Percentiles rank a stretch among this genome's conserved stretches.
These are phyloP conservation scores for Penicillium frequentans DNA, from an alignment of 2,329 filamentous ascomycete genomes.

Conservation along the genomic window DNA sequence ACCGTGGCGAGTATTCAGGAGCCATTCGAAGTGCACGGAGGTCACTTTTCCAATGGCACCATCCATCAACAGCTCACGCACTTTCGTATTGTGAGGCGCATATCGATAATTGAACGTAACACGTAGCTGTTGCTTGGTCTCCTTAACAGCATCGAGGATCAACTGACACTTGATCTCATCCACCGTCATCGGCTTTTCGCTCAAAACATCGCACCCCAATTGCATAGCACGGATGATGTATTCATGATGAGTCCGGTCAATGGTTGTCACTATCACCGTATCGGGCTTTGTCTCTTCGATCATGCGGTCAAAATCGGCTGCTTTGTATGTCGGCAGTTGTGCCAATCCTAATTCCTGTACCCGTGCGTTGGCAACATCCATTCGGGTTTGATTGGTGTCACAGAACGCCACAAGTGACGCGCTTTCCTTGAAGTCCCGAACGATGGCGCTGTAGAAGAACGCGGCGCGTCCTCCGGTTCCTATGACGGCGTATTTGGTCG, in stretches of 20 bases:
- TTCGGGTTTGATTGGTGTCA: constrained; percentile 21
- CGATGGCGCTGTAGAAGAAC: constrained; percentile 20
- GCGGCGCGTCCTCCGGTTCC: constrained; percentile 27
- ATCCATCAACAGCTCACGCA: constrained; percentile 54
- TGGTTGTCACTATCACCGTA: constrained; percentile 63
- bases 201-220: constrained; percentile 61
- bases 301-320: constrained; percentile 60
- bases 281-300: constrained; percentile 56
- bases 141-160: constrained; percentile 57
- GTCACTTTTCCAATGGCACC: constrained; percentile 59
- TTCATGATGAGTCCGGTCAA: constrained; percentile 61
- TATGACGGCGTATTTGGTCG: constrained; percentile 27
- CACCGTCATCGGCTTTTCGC: constrained; percentile 66
- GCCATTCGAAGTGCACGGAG: constrained; percentile 64
- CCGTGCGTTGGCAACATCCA: constrained; percentile 17
- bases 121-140: constrained; percentile 51
- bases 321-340: constrained; percentile 55
- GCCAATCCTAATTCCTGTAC: constrained; percentile 44
- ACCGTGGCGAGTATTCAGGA: constrained; percentile 62
- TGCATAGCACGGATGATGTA: constrained; percentile 63
- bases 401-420: constrained; percentile 18
- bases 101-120: constrained; percentile 67
- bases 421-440: constrained; percentile 13
- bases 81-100: constrained; percentile 62
- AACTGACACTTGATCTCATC: constrained; percentile 55